Percentiles rank a stretch among this genome's conserved stretches.
Evolutionary conservation across 768 basidiomycete genomes (phyloP).

Genomic region (Rhodotorula diobovata): DNA sequence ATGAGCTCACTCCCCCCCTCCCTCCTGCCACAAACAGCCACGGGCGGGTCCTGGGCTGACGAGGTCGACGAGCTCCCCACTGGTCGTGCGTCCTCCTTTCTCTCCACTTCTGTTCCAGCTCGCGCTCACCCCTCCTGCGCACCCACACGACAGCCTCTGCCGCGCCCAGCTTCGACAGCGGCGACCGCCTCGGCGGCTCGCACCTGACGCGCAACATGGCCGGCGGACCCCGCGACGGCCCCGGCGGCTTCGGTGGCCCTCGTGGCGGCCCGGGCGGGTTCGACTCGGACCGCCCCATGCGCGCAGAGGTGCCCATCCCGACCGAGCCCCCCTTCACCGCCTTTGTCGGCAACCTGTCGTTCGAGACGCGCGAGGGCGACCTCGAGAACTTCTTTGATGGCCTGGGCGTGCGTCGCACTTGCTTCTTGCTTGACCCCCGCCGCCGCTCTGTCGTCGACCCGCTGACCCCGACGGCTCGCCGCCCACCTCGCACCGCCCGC

Average conservation of each 20-base stretch:
- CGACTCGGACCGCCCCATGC: slow-evolving; percentile 51
- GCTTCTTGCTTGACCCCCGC: too few relatives aligned
- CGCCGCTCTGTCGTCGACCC: too few relatives aligned
- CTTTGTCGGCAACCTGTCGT: slow-evolving; percentile 92
- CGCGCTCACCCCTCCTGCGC: not conserved
- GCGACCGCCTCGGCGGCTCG: slow-evolving; percentile 33
- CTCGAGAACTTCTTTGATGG: slow-evolving; percentile 71
- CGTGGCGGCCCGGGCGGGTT: not conserved
- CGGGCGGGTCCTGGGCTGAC: slow-evolving; percentile 94
- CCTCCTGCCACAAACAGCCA: slow-evolving; percentile 48
- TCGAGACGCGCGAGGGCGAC: slow-evolving; percentile 81
- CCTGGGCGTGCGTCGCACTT: slow-evolving; percentile 6
- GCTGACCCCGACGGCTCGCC: too few relatives aligned
- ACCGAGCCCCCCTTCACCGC: slow-evolving; percentile 90
- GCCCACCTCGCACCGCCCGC: not conserved
- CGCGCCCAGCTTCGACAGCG: not conserved
- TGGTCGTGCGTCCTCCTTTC: slow-evolving; percentile 65
- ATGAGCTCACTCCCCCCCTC: not conserved
- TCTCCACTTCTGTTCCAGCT: not conserved
- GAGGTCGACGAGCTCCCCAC: slow-evolving; percentile 91
- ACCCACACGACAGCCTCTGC: slow-evolving; percentile 14
- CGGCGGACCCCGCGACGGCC: not conserved
- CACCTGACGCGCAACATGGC: slow-evolving; percentile 31
- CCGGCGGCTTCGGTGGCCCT: slow-evolving; percentile 1
- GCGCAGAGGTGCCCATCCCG: slow-evolving; percentile 94